Base-by-base conservation (phyloP, 2,329 filamentous ascomycete genomes). In the Fusarium multiceps region DNA sequence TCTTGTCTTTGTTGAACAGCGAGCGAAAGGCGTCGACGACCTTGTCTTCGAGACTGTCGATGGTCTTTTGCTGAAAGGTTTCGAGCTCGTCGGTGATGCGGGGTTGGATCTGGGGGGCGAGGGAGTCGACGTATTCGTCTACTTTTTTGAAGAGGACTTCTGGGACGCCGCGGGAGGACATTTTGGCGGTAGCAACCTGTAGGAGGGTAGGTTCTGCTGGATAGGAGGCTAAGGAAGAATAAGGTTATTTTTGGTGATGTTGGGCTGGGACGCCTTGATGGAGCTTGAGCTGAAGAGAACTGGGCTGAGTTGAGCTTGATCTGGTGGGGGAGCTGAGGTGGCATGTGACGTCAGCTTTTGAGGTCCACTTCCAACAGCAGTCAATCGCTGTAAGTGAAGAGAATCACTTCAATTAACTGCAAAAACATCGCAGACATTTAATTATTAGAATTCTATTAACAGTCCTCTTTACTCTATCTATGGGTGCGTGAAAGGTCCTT, bases 111-210 rank as follows among this genome's bases (percentile, higher is more conserved):
- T 83, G 80, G 8, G 82, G 82, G 3, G 80, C 80, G 6, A 84
- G 80, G 1, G 82, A 83, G 77, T 84, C 82, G 73, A 84, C 82
- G 51, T 84, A 84, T 18, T 82, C 78, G 76, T 84, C 82, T 4
- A 84, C 79, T 63, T 83, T 81, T 48, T 78, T 77, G 77, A 82
- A 80, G 61, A 83, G 61, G 30, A 82, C 80, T 48, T 83, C 82
- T 47, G 82, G 80, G 21, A 83, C 68, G n/a, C 76, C 77, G 66
- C 75, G 76, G 8, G 77, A 79, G 67, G 80, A 79, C 80, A 81
- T 81, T 23, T 30, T 47, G 16, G 42, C 18, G 18, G 34, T 37
- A n/a, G 18, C 34, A 11, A 37, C 34, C 34, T 37, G 34, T 37
- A 37, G 34, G 1, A 11, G n/a, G n/a, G 11, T 37, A 21, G 50